Evolutionary conservation across 176 grass and related monocot genomes (phyloP).

Genomic region (Coix lacrymajobi): DNA sequence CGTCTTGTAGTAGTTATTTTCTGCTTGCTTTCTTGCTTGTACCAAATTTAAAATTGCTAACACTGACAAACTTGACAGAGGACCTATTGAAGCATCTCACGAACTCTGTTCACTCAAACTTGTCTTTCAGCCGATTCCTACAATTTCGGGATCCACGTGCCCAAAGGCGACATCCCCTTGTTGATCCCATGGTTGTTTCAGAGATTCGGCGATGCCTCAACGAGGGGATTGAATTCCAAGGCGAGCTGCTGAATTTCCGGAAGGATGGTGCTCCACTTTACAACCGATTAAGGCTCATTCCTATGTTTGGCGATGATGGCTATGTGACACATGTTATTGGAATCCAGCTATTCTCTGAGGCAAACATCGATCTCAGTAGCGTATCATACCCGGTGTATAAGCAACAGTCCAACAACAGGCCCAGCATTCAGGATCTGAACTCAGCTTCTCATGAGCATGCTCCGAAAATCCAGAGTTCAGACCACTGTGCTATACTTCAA

Average conservation of each 20-base stretch:
- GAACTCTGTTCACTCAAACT: constrained; percentile 43
- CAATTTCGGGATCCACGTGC: constrained; percentile 86
- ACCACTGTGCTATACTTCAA: constrained; percentile 67
- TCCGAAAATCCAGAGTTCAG: constrained; percentile 26
- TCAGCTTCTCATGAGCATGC: constrained; percentile 16
- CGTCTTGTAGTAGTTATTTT: neutral
- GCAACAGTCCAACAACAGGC: constrained; percentile 38
- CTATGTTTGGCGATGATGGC: constrained; percentile 74
- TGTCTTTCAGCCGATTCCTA: constrained; percentile 84
- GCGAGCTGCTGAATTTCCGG: constrained; percentile 87
- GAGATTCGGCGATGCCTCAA: constrained; percentile 72
- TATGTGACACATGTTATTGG: constrained; percentile 79
- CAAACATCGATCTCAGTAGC: constrained; percentile 55
- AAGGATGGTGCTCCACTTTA: constrained; percentile 82
- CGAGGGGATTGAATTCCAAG: constrained; percentile 80
- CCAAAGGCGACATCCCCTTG: constrained; percentile 76
- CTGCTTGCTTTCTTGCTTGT: neutral
- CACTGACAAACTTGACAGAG: constrained; percentile 29
- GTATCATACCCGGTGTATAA: constrained; percentile 87
- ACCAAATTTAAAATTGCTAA: constrained; percentile 1
- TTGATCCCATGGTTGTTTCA: constrained; percentile 80
- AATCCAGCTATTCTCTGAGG: constrained; percentile 79
- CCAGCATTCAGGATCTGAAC: constrained; percentile 30
- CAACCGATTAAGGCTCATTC: constrained; percentile 72
- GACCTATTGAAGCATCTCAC: constrained; percentile 39